Evolutionary conservation across 2,329 filamentous ascomycete genomes (phyloP).

Genomic region (Emericellopsis atlantica): DNA sequence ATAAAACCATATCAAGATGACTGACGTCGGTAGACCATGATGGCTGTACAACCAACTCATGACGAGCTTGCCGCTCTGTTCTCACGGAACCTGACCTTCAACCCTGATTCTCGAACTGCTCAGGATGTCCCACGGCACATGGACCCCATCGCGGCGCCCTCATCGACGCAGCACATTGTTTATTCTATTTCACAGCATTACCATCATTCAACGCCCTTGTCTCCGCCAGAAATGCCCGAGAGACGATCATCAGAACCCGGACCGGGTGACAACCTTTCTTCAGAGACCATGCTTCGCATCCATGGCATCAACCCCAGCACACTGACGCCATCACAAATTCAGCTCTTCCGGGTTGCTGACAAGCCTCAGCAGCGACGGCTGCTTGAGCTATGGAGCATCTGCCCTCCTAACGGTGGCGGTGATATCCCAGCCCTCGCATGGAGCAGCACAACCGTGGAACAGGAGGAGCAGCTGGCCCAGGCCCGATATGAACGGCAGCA

Average conservation of each 20-base stretch:
- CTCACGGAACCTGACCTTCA: conserved; percentile 59
- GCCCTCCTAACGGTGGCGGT: conserved; percentile 48
- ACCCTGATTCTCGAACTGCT: conserved; percentile 17
- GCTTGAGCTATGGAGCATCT: conserved; percentile 76
- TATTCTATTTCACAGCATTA: conserved; percentile 78
- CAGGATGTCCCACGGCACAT: conserved; percentile 13
- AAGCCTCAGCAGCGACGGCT: conserved; percentile 60
- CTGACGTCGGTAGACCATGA: conserved; percentile 16
- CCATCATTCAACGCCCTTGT: conserved; percentile 59
- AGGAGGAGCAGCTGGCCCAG: conserved; percentile 46
- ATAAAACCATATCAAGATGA: neutral
- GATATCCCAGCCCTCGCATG: conserved; percentile 41
- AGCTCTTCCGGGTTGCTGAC: conserved; percentile 67
- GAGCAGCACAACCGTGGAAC: conserved; percentile 39
- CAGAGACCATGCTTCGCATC: conserved; percentile 46
- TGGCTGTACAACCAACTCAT: conserved; percentile 37
- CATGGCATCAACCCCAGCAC: conserved; percentile 58
- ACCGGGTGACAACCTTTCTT: conserved; percentile 32
- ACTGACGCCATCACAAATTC: conserved; percentile 62
- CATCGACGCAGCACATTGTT: conserved; percentile 33
- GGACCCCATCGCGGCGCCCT: conserved; percentile 4
- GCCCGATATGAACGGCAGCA: conserved; percentile 43
- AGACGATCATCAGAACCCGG: conserved; percentile 28
- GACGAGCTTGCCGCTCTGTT: conserved; percentile 78
- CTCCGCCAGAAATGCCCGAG: conserved; percentile 19